Evolutionary conservation across 2,329 filamentous ascomycete genomes (phyloP), one percentile per base, ranked within the genome.

Genomic region (Byssoonygena ceratinophila): DNA sequence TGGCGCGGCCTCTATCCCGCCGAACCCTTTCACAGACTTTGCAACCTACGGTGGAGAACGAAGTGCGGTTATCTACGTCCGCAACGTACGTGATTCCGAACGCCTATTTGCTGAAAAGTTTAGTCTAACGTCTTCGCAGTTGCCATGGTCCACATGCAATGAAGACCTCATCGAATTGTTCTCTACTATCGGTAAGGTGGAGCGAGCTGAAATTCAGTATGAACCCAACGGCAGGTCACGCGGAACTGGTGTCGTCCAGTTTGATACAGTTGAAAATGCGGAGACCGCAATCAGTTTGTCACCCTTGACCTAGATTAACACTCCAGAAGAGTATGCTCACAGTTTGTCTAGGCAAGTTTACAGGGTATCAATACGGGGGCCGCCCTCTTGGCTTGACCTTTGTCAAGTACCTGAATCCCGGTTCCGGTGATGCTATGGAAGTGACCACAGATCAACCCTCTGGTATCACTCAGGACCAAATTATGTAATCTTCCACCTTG

Each of bases 151-250:
- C 25, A 98, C 92, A 14, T 96, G 90, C 75, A 97, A 98, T 66
- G 92, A 98, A 58, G 92, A 98, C 69, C 76, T 98, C 23, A 82
- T 97, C 53, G 92, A 98, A 68, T 79, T 98, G 18, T 98, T 98
- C 75, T 90, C 86, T 16, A 98, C 92, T 9, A 98, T 98, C 64
- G 92, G 92, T 58, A 95, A 95, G 69, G 92, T 98, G 55, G 89
- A 96, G 64, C 89, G 92, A 63, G 92, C 92, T n/a, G 92, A 98
- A 72, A 97, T 98, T 53, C 92, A 98, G 71, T 97, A 98, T 65
- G 92, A 98, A 69, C 85, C 87, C 3, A 97, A 94, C 64, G 92
- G 92, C 43, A 87, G 92, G 62, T 98, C 92, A 55, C 85, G 89
- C 58, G 92, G 92, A 58, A 92, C 87, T 54, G 92, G 92, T 66